phyloP scores from a whole-genome alignment of 1,139 yeast genomes.

The Candida labiduridarum region DNA sequence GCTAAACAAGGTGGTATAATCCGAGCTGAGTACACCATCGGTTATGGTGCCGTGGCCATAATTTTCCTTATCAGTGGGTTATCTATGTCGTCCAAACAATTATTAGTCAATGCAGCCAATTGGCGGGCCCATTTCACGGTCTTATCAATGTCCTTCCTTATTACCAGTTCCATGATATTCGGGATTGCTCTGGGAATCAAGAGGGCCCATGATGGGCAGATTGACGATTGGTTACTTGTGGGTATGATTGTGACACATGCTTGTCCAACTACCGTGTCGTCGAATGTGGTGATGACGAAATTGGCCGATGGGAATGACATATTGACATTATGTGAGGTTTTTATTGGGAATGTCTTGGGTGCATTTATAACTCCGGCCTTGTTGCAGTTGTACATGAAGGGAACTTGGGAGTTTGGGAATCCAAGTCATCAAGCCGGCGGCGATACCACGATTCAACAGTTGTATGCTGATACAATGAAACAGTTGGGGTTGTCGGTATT shows the following conservation, averaged over 20 bases:
- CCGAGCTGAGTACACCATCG: conserved; percentile 71
- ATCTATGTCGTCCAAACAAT: conserved; percentile 66
- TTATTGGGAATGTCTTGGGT: conserved; percentile 80
- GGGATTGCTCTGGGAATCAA: conserved; percentile 74
- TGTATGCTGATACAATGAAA: conserved; percentile 78
- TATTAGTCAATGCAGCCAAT: conserved; percentile 61
- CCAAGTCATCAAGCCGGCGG: conserved; percentile 59
- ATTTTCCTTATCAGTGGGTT: conserved; percentile 82
- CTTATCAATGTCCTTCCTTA: conserved; percentile 65
- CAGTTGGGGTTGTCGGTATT: conserved; percentile 84
- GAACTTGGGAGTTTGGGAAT: conserved; percentile 77
- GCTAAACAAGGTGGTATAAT: conserved; percentile 84
- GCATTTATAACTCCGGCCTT: conserved; percentile 87
- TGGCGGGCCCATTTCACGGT: conserved; percentile 86
- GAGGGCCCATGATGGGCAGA: conserved; percentile 55
- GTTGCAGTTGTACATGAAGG: conserved; percentile 65
- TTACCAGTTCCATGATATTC: conserved; percentile 74
- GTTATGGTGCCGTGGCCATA: conserved; percentile 85
- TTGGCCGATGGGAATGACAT: conserved; percentile 80
- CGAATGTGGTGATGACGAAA: conserved; percentile 90
- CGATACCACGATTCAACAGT: conserved; percentile 47
- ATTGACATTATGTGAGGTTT: conserved; percentile 79
- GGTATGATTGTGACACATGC: conserved; percentile 83
- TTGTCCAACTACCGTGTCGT: conserved; percentile 89
- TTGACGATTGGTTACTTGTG: conserved; percentile 73